Conservation (phyloP, 108 stramenopile species). For the Skeletonema potamos region DNA sequence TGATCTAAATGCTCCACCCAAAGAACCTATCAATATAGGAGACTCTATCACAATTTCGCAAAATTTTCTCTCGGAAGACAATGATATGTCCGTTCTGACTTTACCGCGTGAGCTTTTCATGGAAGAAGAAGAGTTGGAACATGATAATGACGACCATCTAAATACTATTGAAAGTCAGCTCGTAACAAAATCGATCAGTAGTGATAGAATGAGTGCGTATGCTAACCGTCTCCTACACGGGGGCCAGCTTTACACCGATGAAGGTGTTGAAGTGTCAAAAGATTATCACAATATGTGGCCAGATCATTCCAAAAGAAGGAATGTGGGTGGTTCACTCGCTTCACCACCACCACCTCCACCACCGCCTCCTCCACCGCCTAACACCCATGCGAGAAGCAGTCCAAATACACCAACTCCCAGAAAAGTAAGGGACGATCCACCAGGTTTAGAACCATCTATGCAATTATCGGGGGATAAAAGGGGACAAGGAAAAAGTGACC, state of each 20-base stretch:
- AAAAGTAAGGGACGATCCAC: slow-evolving; percentile 1
- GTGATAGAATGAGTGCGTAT: slow-evolving; percentile 21
- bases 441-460: neutral
- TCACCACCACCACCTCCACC: neutral
- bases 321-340: neutral
- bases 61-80: slow-evolving; percentile 17
- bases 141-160: neutral
- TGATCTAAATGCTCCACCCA: neutral
- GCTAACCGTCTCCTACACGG: slow-evolving; percentile 18
- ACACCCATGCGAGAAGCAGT: neutral
- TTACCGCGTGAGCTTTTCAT: slow-evolving; percentile 18
- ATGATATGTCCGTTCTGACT: slow-evolving; percentile 29
- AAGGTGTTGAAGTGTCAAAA: slow-evolving; percentile 2
- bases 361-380: neutral
- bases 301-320: neutral
- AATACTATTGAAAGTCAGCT: neutral
- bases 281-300: neutral
- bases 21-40: slow-evolving; percentile 23
- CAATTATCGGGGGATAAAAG: neutral
- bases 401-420: neutral
- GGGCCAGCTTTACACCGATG: neutral
- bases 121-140: slow-evolving; percentile 11
- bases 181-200: neutral
- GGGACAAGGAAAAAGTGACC: neutral
- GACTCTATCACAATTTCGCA: slow-evolving; percentile 34